Evolutionary conservation across 2,329 filamentous ascomycete genomes (phyloP), one percentile per base, ranked within the genome.

Genomic region (Fusarium palustre): DNA sequence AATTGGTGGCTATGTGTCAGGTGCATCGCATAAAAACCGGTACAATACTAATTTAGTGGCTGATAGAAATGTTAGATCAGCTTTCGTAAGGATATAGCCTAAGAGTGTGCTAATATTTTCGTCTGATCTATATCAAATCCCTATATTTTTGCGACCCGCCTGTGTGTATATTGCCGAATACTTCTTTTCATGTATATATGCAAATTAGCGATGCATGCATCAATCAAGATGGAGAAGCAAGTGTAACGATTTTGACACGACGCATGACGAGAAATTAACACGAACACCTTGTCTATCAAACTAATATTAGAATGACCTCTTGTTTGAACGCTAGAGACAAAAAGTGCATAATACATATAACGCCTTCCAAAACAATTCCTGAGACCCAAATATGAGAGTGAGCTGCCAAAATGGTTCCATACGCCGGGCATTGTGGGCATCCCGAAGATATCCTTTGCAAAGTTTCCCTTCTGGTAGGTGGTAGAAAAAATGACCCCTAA

Each of bases 341-440:
- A 31, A 58, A 49, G 15, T 36, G 43, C 47, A 59, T 43, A n/a
- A 30, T 41, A 39, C 36, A 47, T 31, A 55, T 39, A 41, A 55
- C 58, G 55, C 36, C 52, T 24, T 30, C 24, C 31, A 28, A 24
- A 28, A 55, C 52, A 61, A 30, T 20, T 59, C 47, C 47, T 36
- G 46, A 55, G 33, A 53, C 54, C 46, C 50, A 62, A 59, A 25
- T 43, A 66, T 55, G 49, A 57, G 68, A 33, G 24, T 41, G 48
- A 66, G 56, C 49, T 60, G 54, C 61, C 47, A 16, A 63, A 54
- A 60, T 63, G 64, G 55, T 63, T 55, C 60, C 54, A 70, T 72
- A 59, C 67, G 67, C 69, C 66, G 45, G 55, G 69, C 56, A 47
- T 64, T 58, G 59, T 70, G 72, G 72, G 72, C 75, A 74, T 74